These are phyloP conservation scores for Cyclotella baltica DNA, from an alignment of 108 stramenopile genomes.

Conservation along the genomic window DNA sequence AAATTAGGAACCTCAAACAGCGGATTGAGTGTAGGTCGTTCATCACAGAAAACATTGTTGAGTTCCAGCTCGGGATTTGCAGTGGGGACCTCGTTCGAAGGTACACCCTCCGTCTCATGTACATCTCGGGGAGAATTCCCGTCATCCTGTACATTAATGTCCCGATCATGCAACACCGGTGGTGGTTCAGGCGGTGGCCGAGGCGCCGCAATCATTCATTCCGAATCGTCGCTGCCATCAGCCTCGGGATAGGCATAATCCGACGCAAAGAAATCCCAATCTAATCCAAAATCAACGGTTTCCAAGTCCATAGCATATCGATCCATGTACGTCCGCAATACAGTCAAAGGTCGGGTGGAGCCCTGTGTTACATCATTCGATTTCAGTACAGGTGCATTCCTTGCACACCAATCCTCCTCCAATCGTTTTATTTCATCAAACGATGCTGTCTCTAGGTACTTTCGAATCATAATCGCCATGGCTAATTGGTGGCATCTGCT, in stretches of 20 bases:
- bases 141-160: not conserved
- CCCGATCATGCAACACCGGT: not conserved
- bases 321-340: not conserved
- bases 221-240: not conserved
- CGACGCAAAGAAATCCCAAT: too few species aligned
- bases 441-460: not conserved
- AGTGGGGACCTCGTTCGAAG: too few species aligned
- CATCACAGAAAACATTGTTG: too few species aligned
- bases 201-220: not conserved
- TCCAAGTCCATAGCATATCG: not conserved
- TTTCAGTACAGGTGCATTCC: not conserved
- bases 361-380: not conserved
- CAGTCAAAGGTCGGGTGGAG: not conserved
- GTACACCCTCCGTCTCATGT: too few species aligned
- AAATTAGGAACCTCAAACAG: not conserved
- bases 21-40: not conserved
- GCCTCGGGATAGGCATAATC: too few species aligned
- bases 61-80: not conserved
- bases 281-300: too few species aligned
- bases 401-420: not conserved
- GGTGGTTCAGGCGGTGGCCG: not conserved
- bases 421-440: too few species aligned
- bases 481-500: too few species aligned
- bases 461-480: not conserved
- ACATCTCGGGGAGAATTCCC: not conserved